phyloP scores from a whole-genome alignment of 2,329 filamentous ascomycete genomes.

The Pyricularia sp. region DNA sequence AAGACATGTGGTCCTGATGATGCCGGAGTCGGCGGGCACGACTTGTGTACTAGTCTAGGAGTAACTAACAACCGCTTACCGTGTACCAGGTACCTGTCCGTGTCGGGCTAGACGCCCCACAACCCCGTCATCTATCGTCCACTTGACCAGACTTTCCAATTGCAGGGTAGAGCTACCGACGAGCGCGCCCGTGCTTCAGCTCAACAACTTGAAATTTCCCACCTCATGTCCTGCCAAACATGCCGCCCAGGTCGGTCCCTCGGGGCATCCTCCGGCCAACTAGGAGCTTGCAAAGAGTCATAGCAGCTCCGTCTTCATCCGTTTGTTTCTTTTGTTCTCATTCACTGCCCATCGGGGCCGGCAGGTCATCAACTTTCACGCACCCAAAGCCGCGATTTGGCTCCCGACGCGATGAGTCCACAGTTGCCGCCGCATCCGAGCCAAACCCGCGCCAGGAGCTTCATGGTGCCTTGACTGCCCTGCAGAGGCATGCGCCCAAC shows the following conservation, averaged over 20 bases:
- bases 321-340: background rate
- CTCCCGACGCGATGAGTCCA: background rate
- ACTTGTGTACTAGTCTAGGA: background rate
- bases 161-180: constrained; percentile 1
- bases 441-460: constrained; percentile 40
- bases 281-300: background rate
- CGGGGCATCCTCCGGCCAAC: background rate
- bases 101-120: background rate
- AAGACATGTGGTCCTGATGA: background rate
- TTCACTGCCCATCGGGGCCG: background rate
- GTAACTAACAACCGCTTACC: background rate
- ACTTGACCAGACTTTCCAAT: background rate
- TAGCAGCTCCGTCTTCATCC: background rate
- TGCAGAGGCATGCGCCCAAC: constrained; percentile 51
- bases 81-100: background rate
- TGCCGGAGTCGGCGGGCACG: background rate
- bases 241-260: constrained; percentile 3
- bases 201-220: background rate
- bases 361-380: background rate
- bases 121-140: background rate
- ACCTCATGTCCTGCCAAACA: background rate
- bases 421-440: background rate
- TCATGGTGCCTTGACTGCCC: constrained; percentile 45
- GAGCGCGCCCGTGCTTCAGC: background rate
- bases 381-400: background rate